Percentiles rank a stretch among this genome's conserved stretches.
Conservation (phyloP, 257 asterid genomes). For the Galeopsis tetrahit region DNA sequence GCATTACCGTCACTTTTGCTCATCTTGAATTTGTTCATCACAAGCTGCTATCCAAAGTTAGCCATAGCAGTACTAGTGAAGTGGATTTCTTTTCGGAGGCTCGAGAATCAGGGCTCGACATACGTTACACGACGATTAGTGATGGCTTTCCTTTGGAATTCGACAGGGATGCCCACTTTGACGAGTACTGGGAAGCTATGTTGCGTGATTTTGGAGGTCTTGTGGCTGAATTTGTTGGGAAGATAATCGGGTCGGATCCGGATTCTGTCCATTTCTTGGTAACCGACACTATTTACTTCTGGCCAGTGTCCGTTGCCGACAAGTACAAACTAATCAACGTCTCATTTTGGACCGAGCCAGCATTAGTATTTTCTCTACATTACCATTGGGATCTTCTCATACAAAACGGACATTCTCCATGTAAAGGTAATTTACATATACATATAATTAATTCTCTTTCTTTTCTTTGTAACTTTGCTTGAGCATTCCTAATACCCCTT, state of each 20-base stretch:
- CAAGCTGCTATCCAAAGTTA: slow-evolving; percentile 45
- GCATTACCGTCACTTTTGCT: slow-evolving; percentile 56
- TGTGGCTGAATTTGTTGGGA: slow-evolving; percentile 45
- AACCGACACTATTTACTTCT: slow-evolving; percentile 42
- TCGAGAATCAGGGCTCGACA: slow-evolving; percentile 48
- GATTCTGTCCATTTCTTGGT: slow-evolving; percentile 39
- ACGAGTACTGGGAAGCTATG: slow-evolving; percentile 35
- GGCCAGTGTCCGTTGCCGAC: slow-evolving; percentile 45
- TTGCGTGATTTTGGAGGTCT: slow-evolving; percentile 34
- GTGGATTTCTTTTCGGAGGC: slow-evolving; percentile 42
- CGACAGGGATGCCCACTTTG: slow-evolving; percentile 38
- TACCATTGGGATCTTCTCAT: slow-evolving; percentile 44
- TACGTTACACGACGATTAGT: slow-evolving; percentile 45
- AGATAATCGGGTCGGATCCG: slow-evolving; percentile 37
- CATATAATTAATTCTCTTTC: no score
- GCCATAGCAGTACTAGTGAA: no score
- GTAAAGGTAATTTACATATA: not conserved
- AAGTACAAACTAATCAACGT: slow-evolving; percentile 47
- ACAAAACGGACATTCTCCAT: slow-evolving; percentile 47
- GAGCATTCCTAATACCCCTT: no score
- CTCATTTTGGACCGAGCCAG: slow-evolving; percentile 45
- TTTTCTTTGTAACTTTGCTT: not conserved
- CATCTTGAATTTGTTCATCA: slow-evolving; percentile 51
- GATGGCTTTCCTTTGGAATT: slow-evolving; percentile 48
- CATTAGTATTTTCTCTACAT: slow-evolving; percentile 40